Evolutionary conservation across 768 basidiomycete species (phyloP).

Genomic region (Calocybe cyanea): DNA sequence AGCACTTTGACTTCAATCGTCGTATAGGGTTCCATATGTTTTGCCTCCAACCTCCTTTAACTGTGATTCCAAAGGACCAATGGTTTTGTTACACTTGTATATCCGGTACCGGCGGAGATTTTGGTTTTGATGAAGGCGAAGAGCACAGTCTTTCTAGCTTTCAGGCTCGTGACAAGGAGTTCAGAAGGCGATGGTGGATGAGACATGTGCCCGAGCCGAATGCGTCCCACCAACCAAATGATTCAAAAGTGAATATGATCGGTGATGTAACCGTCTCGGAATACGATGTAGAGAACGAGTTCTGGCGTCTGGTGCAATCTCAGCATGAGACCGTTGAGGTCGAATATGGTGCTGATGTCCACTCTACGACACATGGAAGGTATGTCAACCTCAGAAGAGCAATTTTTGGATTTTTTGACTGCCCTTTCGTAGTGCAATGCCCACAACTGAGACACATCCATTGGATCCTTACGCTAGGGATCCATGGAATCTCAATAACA

Average conservation of each 20-base stretch:
- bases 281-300: slow-evolving; percentile 89
- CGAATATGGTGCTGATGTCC: slow-evolving; percentile 99
- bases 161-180: slow-evolving; percentile 86
- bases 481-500: slow-evolving; percentile 97
- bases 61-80: slow-evolving; percentile 83
- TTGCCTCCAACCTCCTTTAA: slow-evolving; percentile 90
- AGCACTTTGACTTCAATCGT: slow-evolving; percentile 14
- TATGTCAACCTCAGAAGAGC: slow-evolving; percentile 27
- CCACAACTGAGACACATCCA: slow-evolving; percentile 92
- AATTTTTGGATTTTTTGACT: slow-evolving; percentile 4
- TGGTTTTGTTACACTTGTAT: slow-evolving; percentile 97
- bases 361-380: slow-evolving; percentile 97
- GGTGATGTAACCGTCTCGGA: slow-evolving; percentile 74
- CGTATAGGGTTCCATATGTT: slow-evolving; percentile 89
- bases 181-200: slow-evolving; percentile 86
- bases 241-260: slow-evolving; percentile 51
- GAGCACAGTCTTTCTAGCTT: slow-evolving; percentile 92
- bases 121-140: slow-evolving; percentile 97
- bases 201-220: slow-evolving; percentile 56
- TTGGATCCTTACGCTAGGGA: slow-evolving; percentile 83
- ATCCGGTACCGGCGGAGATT: slow-evolving; percentile 89
- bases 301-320: slow-evolving; percentile 94
- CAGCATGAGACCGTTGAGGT: slow-evolving; percentile 91
- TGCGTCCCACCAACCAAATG: slow-evolving; percentile 33
- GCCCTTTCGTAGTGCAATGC: slow-evolving; percentile 72